phyloP scores from a whole-genome alignment of 768 basidiomycete genomes.

The Mycena venus region DNA sequence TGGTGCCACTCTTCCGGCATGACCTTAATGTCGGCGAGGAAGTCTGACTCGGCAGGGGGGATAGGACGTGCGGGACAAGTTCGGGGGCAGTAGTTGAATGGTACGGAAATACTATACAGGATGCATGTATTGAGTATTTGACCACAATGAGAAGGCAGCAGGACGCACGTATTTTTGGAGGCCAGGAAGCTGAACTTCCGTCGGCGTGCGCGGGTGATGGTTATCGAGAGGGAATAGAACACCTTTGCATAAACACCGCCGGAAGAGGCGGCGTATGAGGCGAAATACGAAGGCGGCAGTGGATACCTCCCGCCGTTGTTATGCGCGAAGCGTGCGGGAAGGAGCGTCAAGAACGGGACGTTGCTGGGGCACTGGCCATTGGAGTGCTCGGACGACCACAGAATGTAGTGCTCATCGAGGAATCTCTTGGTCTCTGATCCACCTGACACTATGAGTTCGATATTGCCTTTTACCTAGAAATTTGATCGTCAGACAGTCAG shows the following conservation, averaged over 20 bases:
- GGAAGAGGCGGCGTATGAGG: slow-evolving; percentile 43
- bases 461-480: slow-evolving; percentile 56
- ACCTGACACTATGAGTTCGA: slow-evolving; percentile 52
- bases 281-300: slow-evolving; percentile 64
- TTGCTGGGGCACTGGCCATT: slow-evolving; percentile 40
- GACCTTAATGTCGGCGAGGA: slow-evolving; percentile 11
- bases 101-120: not conserved
- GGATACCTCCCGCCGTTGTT: slow-evolving; percentile 42
- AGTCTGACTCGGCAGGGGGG: not conserved
- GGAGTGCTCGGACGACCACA: slow-evolving; percentile 47
- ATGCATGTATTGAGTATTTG: too few species aligned
- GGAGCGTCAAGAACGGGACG: slow-evolving; percentile 55
- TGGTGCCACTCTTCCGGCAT: slow-evolving; percentile 19
- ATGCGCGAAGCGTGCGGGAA: slow-evolving; percentile 63
- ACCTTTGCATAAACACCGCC: slow-evolving; percentile 50
- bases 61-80: slow-evolving; percentile 1
- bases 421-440: slow-evolving; percentile 48
- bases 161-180: slow-evolving; percentile 1
- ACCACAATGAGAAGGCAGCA: too few species aligned
- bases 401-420: slow-evolving; percentile 43
- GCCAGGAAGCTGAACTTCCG: not conserved
- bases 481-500: too few species aligned
- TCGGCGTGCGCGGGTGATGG: not conserved
- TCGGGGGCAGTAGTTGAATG: slow-evolving; percentile 4
- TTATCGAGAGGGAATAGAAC: not conserved